Evolutionary conservation across 495 filamentous ascomycete species (phyloP).

Genomic region (Xylaria longipes): DNA sequence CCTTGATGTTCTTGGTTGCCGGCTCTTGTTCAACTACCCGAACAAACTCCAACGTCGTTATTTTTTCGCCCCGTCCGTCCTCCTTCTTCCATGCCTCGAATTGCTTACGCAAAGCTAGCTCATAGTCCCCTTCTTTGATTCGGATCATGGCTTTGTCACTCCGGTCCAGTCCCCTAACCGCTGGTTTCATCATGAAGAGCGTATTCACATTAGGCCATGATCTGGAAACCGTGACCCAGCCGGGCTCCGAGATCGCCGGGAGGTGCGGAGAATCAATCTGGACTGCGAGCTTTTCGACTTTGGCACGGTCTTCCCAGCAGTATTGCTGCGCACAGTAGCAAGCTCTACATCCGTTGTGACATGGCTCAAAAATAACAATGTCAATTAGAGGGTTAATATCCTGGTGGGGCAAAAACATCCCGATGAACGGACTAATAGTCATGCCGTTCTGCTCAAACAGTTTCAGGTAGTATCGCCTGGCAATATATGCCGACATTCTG

Average conservation of each 20-base stretch:
- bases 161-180: conserved; percentile 32
- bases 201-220: conserved; percentile 40
- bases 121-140: conserved; percentile 30
- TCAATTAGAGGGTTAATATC: conserved; percentile 30
- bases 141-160: conserved; percentile 40
- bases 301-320: conserved; percentile 30
- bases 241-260: conserved; percentile 23
- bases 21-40: conserved; percentile 31
- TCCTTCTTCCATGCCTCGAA: conserved; percentile 38
- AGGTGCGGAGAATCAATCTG: conserved; percentile 35
- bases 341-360: conserved; percentile 38
- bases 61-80: conserved; percentile 5
- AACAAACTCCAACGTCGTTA: conserved; percentile 37
- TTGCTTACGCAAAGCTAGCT: conserved; percentile 22
- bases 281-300: conserved; percentile 34
- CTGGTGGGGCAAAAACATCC: conserved; percentile 18
- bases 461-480: conserved; percentile 28
- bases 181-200: conserved; percentile 38
- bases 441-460: conserved; percentile 26
- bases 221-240: conserved; percentile 34
- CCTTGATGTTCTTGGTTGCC: not conserved
- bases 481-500: conserved; percentile 27
- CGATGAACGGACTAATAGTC: not conserved
- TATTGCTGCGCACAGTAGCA: conserved; percentile 42
- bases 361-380: conserved; percentile 41